Percentiles rank a stretch among this genome's conserved stretches.
These are phyloP conservation scores for Sugiyamaella sp. DNA, from an alignment of 1,139 yeast genomes.

Conservation along the genomic window DNA sequence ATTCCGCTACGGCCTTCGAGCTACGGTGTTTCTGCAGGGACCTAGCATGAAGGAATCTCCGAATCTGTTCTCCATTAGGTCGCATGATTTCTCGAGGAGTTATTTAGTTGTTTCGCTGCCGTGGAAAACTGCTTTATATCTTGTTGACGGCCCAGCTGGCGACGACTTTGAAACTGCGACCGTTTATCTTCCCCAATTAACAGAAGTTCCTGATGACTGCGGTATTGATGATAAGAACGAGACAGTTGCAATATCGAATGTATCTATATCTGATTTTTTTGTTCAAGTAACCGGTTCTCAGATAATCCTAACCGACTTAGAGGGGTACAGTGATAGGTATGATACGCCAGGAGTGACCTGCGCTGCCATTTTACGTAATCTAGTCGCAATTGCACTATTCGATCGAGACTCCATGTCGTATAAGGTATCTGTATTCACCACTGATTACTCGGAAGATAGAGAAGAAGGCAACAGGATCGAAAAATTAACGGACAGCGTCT, in stretches of 20 bases:
- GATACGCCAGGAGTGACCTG: constrained; percentile 3
- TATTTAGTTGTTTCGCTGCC: constrained; percentile 46
- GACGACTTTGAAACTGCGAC: constrained; percentile 23
- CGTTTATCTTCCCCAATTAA: constrained; percentile 27
- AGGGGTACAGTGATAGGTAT: not conserved
- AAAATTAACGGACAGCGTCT: not conserved
- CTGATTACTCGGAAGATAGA: not conserved
- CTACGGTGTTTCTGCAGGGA: constrained; percentile 37
- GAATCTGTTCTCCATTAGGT: constrained; percentile 32
- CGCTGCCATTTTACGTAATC: constrained; percentile 4
- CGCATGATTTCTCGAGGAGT: constrained; percentile 21
- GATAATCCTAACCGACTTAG: constrained; percentile 5
- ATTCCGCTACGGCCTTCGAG: constrained; percentile 47
- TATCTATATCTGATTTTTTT: constrained; percentile 2
- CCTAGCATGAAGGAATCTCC: constrained; percentile 30
- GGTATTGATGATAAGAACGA: constrained; percentile 31
- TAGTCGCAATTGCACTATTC: constrained; percentile 9
- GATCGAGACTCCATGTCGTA: not conserved
- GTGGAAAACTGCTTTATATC: constrained; percentile 46
- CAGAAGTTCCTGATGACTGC: constrained; percentile 31
- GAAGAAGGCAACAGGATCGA: constrained; percentile 1
- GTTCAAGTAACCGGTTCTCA: constrained; percentile 8
- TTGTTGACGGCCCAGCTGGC: constrained; percentile 34
- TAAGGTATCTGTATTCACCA: not conserved
- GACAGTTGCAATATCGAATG: constrained; percentile 30